These are phyloP conservation scores for Globisporangium spiculum DNA, from an alignment of 352 stramenopile genomes.

Conservation along the genomic window DNA sequence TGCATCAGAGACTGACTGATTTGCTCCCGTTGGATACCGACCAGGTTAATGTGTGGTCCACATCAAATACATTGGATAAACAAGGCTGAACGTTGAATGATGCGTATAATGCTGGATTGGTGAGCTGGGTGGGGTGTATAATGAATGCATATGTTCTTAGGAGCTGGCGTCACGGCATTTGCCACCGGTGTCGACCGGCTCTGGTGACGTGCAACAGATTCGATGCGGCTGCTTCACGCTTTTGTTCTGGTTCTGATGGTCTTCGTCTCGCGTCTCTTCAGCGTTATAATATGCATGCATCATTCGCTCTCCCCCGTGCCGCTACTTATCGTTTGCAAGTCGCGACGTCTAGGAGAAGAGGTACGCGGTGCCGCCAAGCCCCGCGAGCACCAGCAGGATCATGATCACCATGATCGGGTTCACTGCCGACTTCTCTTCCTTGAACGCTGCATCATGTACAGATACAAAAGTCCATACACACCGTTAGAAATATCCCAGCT, in stretches of 20 bases:
- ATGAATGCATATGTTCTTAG: neutral
- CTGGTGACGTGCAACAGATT: neutral
- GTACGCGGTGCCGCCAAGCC: conserved; percentile 54
- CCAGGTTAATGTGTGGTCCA: neutral
- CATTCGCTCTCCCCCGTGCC: neutral
- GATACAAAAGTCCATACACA: neutral
- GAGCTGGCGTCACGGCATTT: neutral
- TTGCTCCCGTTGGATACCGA: neutral
- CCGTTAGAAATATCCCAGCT: neutral
- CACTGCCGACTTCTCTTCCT: conserved; percentile 48
- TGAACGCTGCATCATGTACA: conserved; percentile 44
- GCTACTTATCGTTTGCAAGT: no score
- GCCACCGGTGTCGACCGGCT: neutral
- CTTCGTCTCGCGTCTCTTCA: neutral
- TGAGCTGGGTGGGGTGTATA: neutral
- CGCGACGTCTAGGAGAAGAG: conserved; percentile 32
- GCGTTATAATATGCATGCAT: neutral
- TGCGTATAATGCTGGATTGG: neutral
- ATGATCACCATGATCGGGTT: conserved; percentile 51
- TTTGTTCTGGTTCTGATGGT: neutral
- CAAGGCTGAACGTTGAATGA: neutral
- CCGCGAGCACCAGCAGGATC: conserved; percentile 42
- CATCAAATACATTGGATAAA: no score
- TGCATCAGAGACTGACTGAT: neutral
- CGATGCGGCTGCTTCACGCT: neutral